phyloP scores from a whole-genome alignment of 768 basidiomycete species.

The Sutorius australiensis region DNA sequence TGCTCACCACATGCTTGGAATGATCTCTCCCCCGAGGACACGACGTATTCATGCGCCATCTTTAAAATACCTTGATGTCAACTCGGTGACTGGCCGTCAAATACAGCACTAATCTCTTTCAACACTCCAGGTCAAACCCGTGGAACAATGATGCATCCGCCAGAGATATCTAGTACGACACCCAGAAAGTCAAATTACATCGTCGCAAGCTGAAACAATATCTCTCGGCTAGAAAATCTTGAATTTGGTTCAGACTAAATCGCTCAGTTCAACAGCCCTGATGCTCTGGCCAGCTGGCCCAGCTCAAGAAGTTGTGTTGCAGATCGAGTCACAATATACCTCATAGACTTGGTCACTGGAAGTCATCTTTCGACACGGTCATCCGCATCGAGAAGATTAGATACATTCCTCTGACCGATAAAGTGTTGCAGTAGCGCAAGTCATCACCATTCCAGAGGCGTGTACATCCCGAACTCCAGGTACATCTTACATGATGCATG shows the following conservation, averaged over 20 bases:
- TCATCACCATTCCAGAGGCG: not conserved
- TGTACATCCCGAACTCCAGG: not conserved
- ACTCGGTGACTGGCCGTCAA: not conserved
- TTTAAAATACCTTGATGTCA: not conserved
- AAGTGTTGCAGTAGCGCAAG: not conserved
- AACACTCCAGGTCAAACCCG: too few relatives aligned
- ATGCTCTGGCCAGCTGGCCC: too few relatives aligned
- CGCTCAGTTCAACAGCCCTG: too few relatives aligned
- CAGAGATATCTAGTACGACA: not conserved
- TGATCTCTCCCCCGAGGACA: not conserved
- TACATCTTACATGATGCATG: not conserved
- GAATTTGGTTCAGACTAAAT: not conserved
- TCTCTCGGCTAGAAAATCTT: not conserved
- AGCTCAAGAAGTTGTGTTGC: not conserved
- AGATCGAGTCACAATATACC: not conserved
- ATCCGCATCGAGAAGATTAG: not conserved
- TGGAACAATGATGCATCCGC: too few relatives aligned
- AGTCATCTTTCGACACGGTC: not conserved
- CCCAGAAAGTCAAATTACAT: not conserved
- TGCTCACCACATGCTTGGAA: not conserved
- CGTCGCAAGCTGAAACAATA: not conserved
- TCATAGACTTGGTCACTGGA: not conserved
- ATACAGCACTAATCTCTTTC: not conserved
- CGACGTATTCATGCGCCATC: not conserved
- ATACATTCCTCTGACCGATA: not conserved